Conservation (phyloP, 169 alveolate genomes). For the Cytauxzoon felis region DNA sequence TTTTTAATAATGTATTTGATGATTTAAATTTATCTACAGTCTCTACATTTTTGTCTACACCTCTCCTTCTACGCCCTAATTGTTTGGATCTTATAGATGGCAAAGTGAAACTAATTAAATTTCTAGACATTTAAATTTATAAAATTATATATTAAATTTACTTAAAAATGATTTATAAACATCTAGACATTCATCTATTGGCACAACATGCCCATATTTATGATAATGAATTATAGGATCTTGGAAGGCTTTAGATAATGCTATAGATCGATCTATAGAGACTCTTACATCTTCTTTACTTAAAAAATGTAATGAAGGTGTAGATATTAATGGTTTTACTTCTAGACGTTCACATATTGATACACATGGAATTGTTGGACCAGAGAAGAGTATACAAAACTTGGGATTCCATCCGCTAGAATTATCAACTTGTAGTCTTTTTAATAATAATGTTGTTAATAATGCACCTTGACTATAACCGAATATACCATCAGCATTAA, state of each 20-base stretch:
- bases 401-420: constrained; percentile 57
- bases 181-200: constrained; percentile 35
- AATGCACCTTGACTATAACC: constrained; percentile 63
- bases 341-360: constrained; percentile 3
- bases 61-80: constrained; percentile 34
- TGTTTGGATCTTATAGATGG: constrained; percentile 21
- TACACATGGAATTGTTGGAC: constrained; percentile 10
- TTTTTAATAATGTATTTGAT: constrained; percentile 31
- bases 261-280: constrained; percentile 27
- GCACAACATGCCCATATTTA: constrained; percentile 46
- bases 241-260: constrained; percentile 22
- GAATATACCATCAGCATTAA: constrained; percentile 51
- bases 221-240: constrained; percentile 43
- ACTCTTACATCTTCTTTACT: constrained; percentile 42
- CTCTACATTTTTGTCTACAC: not conserved
- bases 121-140: constrained; percentile 16
- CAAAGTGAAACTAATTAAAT: constrained; percentile 19
- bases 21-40: constrained; percentile 39
- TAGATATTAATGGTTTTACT: constrained; percentile 12
- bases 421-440: constrained; percentile 36
- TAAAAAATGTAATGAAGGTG: constrained; percentile 48
- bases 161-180: constrained; percentile 41
- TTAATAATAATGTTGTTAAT: constrained; percentile 31
- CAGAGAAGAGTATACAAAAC: constrained; percentile 39
- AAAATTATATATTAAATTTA: constrained; percentile 6